Conservation (phyloP, 169 alveolate genomes). For the Eimeria brunetti region DNA sequence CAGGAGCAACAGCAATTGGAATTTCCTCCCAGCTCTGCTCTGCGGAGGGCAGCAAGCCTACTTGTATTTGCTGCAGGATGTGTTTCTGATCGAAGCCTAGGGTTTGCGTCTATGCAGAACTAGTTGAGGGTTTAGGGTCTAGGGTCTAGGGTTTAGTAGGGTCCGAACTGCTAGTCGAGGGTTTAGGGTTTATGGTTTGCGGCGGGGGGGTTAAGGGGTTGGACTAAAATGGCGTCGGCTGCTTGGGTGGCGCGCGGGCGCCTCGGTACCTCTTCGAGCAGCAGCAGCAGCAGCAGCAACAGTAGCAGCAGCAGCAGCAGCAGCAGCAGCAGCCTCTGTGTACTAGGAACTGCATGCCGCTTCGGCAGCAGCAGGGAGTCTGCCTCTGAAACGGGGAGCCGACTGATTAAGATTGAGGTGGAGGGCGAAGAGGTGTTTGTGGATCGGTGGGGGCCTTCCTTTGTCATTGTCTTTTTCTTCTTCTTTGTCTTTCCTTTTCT, state of each 20-base stretch:
- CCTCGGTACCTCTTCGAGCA: neutral
- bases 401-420: constrained; percentile 42
- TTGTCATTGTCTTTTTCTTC: neutral
- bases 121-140: neutral
- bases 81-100: too few species aligned
- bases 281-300: constrained; percentile 14
- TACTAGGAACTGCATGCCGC: constrained; percentile 30
- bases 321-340: constrained; percentile 47
- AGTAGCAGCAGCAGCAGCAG: constrained; percentile 47
- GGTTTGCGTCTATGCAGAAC: neutral
- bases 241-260: constrained; percentile 13
- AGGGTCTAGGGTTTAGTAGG: too few species aligned
- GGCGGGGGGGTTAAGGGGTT: neutral
- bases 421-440: constrained; percentile 41
- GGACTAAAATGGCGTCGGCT: neutral
- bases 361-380: constrained; percentile 21
- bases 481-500: neutral
- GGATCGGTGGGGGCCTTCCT: constrained; percentile 5
- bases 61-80: neutral
- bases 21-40: neutral
- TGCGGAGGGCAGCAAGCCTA: neutral
- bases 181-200: neutral
- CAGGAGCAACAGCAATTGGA: too few species aligned
- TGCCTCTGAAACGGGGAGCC: neutral
- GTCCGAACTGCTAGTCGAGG: neutral